Base-by-base conservation (phyloP, 768 basidiomycete genomes). In the Mycena leptocephala region DNA sequence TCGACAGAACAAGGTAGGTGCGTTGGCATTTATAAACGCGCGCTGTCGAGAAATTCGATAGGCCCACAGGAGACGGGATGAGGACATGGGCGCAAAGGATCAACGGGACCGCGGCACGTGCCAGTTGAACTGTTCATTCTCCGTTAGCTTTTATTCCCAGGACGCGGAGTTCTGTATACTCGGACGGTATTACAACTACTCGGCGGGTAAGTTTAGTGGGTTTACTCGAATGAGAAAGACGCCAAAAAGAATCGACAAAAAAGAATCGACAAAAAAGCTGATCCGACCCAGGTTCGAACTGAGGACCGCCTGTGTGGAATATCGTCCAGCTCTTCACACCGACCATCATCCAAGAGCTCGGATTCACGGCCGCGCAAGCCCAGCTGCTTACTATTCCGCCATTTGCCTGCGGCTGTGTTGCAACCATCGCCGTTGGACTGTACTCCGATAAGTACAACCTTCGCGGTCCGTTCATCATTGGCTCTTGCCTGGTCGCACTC, bases 321-420 rank as follows among this genome's bases (percentile, higher is more conserved):
- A 37, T n/a, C 13, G 32, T 22, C 9, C 20, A 69, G 63, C 85
- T 91, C 43, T 91, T 90, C 78, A 87, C 87, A 7, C 90, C 90
- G 1, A 90, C 90, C 7, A 89, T 90, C 77, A 88, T 91, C 33
- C 83, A 85, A 4, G 84, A 88, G 74, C 85, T 84, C 4, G 90
- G 92, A 9, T 93, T 83, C 82, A 85, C 87, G 5, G 87, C 92
- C 41, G 85, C 89, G 2, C 79, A 86, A 48, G 90, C 91, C 8
- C 90, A 92, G 55, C 84, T 90, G 16, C 79, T 92, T n/a, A 88
- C 87, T 4, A 86, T 89, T 33, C 90, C 91, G 37, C 88, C 89
- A 9, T 92, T 90, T 53, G 84, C 85, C 24, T 86, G 85, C 10
- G 89, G 89, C 2, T 90, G 89, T 74, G 72, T 89, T 55, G 81